Percentiles rank a stretch among this genome's conserved stretches.
Conservation (phyloP, 2,329 filamentous ascomycete genomes). For the Sarocladium oryzae region DNA sequence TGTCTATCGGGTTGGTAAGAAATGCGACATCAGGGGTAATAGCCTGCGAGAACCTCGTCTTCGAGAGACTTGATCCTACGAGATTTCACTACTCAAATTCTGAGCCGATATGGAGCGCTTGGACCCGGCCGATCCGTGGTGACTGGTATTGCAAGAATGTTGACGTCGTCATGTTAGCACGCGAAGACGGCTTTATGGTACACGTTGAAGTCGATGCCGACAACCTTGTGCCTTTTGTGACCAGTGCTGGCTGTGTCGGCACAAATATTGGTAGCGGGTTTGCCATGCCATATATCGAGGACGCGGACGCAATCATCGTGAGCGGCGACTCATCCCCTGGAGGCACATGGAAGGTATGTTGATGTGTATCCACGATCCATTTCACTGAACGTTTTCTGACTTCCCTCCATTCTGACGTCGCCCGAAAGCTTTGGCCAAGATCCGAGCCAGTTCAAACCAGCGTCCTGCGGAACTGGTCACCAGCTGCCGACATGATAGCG, state of each 20-base stretch:
- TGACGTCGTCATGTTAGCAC: conserved; percentile 78
- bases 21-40: conserved; percentile 47
- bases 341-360: conserved; percentile 62
- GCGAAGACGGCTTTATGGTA: conserved; percentile 78
- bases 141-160: conserved; percentile 53
- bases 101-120: conserved; percentile 69
- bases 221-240: conserved; percentile 47
- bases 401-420: background rate
- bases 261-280: conserved; percentile 79
- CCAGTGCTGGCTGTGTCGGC: conserved; percentile 55
- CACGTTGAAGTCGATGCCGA: conserved; percentile 61
- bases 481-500: conserved; percentile 43
- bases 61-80: conserved; percentile 20
- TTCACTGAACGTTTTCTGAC: conserved; percentile 10
- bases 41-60: conserved; percentile 28
- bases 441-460: conserved; percentile 36
- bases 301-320: conserved; percentile 71
- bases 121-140: conserved; percentile 70
- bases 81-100: conserved; percentile 41
- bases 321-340: conserved; percentile 75
- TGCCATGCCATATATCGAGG: conserved; percentile 61
- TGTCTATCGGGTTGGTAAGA: conserved; percentile 50
- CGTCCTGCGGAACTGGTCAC: conserved; percentile 57
- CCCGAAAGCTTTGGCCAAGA: conserved; percentile 53
- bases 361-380: background rate